Evolutionary conservation across 495 filamentous ascomycete genomes (phyloP).

Genomic region (Amphirosellinia nigrospora): DNA sequence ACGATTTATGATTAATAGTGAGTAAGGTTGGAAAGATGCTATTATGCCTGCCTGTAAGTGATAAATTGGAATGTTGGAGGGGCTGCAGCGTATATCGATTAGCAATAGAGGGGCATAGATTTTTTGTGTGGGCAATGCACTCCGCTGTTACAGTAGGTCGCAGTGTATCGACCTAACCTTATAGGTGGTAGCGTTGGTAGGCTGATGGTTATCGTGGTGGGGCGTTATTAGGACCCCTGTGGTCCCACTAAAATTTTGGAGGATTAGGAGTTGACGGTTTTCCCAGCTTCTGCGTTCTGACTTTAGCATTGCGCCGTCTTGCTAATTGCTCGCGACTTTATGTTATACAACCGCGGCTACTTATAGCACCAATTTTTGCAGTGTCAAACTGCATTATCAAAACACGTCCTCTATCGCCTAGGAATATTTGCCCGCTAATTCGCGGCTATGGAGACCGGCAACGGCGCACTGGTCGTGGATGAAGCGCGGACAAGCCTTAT

Average conservation of each 20-base stretch:
- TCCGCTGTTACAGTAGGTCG: background rate
- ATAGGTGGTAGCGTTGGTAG: background rate
- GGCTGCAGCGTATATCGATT: conserved; percentile 26
- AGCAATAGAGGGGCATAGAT: conserved; percentile 29
- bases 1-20: background rate
- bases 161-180: background rate
- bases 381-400: background rate
- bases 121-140: conserved; percentile 24
- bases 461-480: conserved; percentile 54
- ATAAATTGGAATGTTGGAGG: conserved; percentile 26
- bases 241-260: conserved; percentile 30
- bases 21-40: too few relatives aligned
- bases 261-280: conserved; percentile 24
- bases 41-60: background rate
- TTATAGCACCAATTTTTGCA: background rate
- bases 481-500: conserved; percentile 52
- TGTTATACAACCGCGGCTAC: background rate
- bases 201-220: conserved; percentile 15
- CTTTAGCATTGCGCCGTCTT: conserved; percentile 17
- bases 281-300: background rate
- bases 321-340: conserved; percentile 8
- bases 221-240: conserved; percentile 11
- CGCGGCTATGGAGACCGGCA: conserved; percentile 36
- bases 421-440: conserved; percentile 19
- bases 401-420: background rate